These are phyloP conservation scores for Pezicula neosporulosa DNA, from an alignment of 2,329 filamentous ascomycete genomes.

Conservation along the genomic window DNA sequence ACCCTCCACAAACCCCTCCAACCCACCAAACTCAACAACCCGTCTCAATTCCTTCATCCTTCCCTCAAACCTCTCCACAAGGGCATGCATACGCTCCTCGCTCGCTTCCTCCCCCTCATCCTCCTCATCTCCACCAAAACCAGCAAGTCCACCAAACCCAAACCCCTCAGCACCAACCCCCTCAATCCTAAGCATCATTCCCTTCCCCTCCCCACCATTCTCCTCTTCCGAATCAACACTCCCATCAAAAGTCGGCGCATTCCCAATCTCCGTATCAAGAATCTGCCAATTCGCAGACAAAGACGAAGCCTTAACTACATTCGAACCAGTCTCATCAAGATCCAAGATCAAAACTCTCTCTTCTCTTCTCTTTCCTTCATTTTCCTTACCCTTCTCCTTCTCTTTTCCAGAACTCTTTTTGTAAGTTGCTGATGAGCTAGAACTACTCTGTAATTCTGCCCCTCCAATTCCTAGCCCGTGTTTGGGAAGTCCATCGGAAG, in stretches of 20 bases:
- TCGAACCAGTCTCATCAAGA: constrained; percentile 43
- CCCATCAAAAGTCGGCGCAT: constrained; percentile 62
- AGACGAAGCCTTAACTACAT: constrained; percentile 66
- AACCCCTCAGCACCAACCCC: constrained; percentile 32
- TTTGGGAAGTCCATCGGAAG: neutral
- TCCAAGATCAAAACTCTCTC: constrained; percentile 52
- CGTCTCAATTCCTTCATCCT: constrained; percentile 52
- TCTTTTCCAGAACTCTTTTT: neutral
- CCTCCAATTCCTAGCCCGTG: neutral
- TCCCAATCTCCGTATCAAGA: constrained; percentile 46
- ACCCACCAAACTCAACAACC: constrained; percentile 42
- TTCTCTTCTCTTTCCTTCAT: constrained; percentile 12
- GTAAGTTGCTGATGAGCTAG: no score
- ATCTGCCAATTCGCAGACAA: constrained; percentile 73
- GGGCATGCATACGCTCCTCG: constrained; percentile 44
- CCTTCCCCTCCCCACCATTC: constrained; percentile 24
- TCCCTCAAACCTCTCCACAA: constrained; percentile 55
- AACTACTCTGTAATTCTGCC: no score
- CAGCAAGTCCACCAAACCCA: neutral
- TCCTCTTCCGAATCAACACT: constrained; percentile 41
- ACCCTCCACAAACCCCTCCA: constrained; percentile 15
- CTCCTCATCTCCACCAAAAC: neutral
- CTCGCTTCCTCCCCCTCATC: constrained; percentile 9
- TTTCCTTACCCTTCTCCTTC: neutral
- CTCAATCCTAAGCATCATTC: constrained; percentile 59